Evolutionary conservation across 176 grass and related monocot genomes (phyloP).

Genomic region (Eleusine coracana): DNA sequence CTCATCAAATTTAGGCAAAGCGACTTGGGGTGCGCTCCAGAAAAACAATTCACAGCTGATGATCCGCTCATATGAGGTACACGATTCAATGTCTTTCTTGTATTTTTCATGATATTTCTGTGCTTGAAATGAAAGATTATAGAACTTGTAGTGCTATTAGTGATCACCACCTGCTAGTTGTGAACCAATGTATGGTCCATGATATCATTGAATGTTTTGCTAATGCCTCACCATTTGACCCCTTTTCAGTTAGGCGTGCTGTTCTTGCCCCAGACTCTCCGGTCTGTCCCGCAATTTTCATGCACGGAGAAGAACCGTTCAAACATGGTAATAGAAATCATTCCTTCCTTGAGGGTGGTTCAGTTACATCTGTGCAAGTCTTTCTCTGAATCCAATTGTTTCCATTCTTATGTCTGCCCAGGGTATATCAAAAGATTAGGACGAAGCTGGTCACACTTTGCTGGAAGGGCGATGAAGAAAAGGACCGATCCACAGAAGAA

Average conservation of each 20-base stretch:
- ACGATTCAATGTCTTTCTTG: conserved; percentile 6
- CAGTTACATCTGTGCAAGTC: not conserved
- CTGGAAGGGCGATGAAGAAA: conserved; percentile 56
- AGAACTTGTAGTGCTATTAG: not conserved
- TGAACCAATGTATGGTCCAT: not conserved
- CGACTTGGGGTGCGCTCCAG: conserved; percentile 94
- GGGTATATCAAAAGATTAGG: conserved; percentile 40
- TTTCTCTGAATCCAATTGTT: not conserved
- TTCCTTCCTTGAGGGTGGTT: not conserved
- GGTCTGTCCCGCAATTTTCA: conserved; percentile 50
- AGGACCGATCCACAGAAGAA: conserved; percentile 27
- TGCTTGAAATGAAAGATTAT: not conserved
- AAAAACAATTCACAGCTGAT: conserved; percentile 96
- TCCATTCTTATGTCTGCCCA: conserved; percentile 20
- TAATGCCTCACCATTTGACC: conserved; percentile 5
- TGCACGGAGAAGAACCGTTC: conserved; percentile 48
- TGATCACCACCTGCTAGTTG: not conserved
- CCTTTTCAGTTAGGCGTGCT: conserved; percentile 75
- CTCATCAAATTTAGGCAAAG: conserved; percentile 95
- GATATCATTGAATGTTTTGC: not conserved
- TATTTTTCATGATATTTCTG: conserved; percentile 6
- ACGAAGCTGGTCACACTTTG: conserved; percentile 71
- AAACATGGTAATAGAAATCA: conserved; percentile 32
- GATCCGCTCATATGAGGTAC: conserved; percentile 97
- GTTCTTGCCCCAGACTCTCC: conserved; percentile 67